phyloP scores from a whole-genome alignment of 1,284 basidiomycete genomes.

The Stygiomarasmius scandens region DNA sequence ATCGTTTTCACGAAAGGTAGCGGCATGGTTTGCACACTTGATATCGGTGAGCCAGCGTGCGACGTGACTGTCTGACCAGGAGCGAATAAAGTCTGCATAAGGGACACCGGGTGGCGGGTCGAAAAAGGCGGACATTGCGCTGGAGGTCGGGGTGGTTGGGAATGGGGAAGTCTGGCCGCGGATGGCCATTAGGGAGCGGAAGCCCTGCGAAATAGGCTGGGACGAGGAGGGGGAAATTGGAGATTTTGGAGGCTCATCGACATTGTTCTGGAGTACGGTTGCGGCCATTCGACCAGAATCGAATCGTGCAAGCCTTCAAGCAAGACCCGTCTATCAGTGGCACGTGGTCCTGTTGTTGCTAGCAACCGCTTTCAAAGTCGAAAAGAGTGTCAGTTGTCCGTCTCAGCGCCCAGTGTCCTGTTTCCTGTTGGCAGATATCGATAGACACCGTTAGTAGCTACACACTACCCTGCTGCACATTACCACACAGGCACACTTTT shows the following conservation, averaged over 20 bases:
- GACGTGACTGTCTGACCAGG: conserved; percentile 73
- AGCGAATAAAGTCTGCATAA: conserved; percentile 64
- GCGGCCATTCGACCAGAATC: too few relatives aligned
- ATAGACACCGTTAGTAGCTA: too few relatives aligned
- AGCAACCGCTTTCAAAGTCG: too few relatives aligned
- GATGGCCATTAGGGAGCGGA: conserved; percentile 24
- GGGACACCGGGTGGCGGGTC: conserved; percentile 62
- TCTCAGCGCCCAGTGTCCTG: too few relatives aligned
- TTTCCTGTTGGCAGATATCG: too few relatives aligned
- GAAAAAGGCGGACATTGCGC: conserved; percentile 34
- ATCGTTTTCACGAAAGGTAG: conserved; percentile 80
- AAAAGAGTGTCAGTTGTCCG: too few relatives aligned
- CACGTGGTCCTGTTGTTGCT: too few relatives aligned
- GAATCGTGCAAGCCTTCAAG: too few relatives aligned
- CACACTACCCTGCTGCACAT: too few relatives aligned
- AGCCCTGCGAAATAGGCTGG: neutral
- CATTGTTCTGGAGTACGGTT: conserved; percentile 9
- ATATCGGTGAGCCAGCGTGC: conserved; percentile 73
- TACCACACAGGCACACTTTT: too few relatives aligned
- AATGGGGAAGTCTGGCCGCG: conserved; percentile 43
- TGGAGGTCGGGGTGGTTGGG: conserved; percentile 43
- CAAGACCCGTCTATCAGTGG: too few relatives aligned
- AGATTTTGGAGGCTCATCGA: conserved; percentile 7
- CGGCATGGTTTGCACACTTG: conserved; percentile 71
- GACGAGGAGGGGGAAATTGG: conserved; percentile 4